Evolutionary conservation across 371 early-diverging fungal species (phyloP).

Genomic region (Rhizopus sp.): DNA sequence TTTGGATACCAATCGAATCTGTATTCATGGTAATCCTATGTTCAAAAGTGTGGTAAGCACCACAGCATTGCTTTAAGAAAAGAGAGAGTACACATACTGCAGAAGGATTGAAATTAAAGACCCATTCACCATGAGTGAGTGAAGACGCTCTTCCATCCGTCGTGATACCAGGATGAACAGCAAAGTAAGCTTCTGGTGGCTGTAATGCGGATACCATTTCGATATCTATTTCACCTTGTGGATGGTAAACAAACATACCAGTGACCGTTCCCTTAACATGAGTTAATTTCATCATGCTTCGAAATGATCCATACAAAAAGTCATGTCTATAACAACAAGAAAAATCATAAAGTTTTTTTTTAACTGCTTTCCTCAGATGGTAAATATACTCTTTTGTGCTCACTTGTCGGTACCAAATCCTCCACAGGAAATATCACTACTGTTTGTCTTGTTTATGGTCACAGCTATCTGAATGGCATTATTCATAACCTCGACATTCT

Average conservation of each 20-base stretch:
- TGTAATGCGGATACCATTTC: slow-evolving; percentile 33
- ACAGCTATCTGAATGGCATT: slow-evolving; percentile 21
- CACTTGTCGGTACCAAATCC: slow-evolving; percentile 36
- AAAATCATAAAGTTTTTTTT: background rate
- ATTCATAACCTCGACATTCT: slow-evolving; percentile 27
- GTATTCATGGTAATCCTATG: slow-evolving; percentile 47
- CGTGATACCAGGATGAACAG: slow-evolving; percentile 43
- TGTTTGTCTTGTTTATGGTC: slow-evolving; percentile 3
- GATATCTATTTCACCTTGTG: slow-evolving; percentile 47
- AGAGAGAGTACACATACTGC: slow-evolving; percentile 8
- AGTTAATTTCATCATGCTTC: slow-evolving; percentile 31
- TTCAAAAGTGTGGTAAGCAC: background rate
- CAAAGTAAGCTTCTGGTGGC: slow-evolving; percentile 37
- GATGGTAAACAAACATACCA: slow-evolving; percentile 39
- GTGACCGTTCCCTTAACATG: slow-evolving; percentile 38
- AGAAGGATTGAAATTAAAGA: slow-evolving; percentile 30
- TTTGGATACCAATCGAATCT: slow-evolving; percentile 50
- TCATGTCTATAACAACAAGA: slow-evolving; percentile 26
- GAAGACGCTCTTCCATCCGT: slow-evolving; percentile 37
- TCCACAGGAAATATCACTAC: slow-evolving; percentile 2
- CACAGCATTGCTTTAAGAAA: background rate
- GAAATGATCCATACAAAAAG: slow-evolving; percentile 47
- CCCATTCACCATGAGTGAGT: slow-evolving; percentile 30
- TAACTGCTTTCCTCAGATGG: background rate
- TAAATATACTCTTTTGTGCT: background rate